Conservation (phyloP, 768 basidiomycete genomes). For the Leccinum incarnatum region DNA sequence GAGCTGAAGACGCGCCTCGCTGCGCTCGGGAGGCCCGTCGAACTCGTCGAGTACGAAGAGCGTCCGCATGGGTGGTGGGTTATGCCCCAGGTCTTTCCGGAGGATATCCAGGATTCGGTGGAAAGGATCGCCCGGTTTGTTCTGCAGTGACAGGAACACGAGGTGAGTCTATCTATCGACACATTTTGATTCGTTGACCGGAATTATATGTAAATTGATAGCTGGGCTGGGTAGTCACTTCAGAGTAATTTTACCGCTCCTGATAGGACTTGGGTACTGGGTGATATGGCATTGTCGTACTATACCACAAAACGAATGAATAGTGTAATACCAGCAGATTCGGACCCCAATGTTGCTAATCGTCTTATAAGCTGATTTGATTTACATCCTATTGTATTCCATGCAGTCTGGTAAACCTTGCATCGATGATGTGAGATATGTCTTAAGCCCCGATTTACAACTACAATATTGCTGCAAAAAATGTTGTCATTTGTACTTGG, state of each 20-base stretch:
- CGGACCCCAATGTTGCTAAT: too few relatives aligned
- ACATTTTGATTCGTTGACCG: background rate
- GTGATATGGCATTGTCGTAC: background rate
- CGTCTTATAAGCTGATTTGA: too few relatives aligned
- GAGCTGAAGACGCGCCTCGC: constrained; percentile 8
- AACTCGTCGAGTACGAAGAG: constrained; percentile 25
- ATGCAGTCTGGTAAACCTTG: too few relatives aligned
- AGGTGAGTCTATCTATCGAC: too few relatives aligned
- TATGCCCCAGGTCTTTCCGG: constrained; percentile 15
- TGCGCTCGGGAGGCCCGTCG: constrained; percentile 2
- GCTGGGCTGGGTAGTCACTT: background rate
- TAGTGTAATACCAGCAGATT: too few relatives aligned
- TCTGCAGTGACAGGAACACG: background rate
- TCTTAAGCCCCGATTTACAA: too few relatives aligned
- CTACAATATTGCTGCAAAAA: too few relatives aligned
- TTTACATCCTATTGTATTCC: too few relatives aligned
- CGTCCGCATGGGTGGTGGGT: constrained; percentile 26
- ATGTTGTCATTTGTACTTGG: too few relatives aligned
- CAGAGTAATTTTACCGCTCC: background rate
- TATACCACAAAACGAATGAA: background rate
- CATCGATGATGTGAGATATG: too few relatives aligned
- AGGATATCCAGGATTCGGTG: constrained; percentile 8
- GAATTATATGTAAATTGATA: background rate
- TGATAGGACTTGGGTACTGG: too few relatives aligned
- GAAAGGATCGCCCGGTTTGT: constrained; percentile 12